Conservation (phyloP, 257 asterid genomes). For the Solanum paucissectum region DNA sequence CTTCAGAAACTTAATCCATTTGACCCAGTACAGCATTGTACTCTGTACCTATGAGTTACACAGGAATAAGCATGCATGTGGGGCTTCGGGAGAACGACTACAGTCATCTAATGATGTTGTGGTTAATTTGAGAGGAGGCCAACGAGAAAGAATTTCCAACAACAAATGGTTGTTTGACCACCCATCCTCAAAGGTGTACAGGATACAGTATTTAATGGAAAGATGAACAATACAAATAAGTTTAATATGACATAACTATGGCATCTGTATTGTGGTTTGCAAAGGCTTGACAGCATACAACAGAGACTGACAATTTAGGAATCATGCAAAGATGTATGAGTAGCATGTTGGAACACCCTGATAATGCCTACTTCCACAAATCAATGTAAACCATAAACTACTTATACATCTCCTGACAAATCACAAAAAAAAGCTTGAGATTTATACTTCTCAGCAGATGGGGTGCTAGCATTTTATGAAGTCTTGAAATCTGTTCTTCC, state of each 20-base stretch:
- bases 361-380: neutral
- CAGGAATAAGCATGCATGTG: neutral
- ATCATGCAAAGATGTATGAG: neutral
- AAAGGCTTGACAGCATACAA: neutral
- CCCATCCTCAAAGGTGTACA: neutral
- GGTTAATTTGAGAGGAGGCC: neutral
- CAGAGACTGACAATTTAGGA: neutral
- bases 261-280: neutral
- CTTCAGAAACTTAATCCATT: neutral
- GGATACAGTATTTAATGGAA: neutral
- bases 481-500: conserved; percentile 95
- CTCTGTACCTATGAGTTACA: neutral
- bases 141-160: neutral
- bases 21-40: neutral
- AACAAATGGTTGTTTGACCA: neutral
- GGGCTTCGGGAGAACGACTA: neutral
- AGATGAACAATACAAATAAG: neutral
- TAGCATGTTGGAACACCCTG: neutral
- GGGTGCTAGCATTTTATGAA: conserved; percentile 93
- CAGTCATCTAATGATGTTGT: neutral
- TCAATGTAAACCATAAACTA: neutral
- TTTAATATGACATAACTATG: neutral
- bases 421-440: conserved; percentile 5
- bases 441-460: conserved; percentile 86
- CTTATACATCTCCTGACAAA: neutral